Evolutionary conservation across 352 stramenopile genomes (phyloP), one percentile per base, ranked within the genome.

Genomic region (Phytopythium mirpurense): DNA sequence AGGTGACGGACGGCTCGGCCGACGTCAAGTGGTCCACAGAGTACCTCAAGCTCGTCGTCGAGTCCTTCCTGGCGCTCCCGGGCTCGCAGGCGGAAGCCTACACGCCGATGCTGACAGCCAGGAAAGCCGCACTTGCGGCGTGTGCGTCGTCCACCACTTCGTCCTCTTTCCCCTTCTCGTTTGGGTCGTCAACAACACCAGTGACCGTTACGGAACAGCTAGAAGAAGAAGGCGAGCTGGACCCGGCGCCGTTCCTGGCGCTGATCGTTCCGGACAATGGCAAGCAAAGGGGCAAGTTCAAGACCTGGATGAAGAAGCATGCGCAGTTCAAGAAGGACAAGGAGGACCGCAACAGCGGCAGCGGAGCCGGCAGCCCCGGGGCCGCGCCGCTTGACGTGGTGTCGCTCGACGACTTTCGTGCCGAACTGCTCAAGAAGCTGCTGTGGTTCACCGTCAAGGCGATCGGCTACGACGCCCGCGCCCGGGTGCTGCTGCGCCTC

Each of bases 381-480:
- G 26, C 56, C 10, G 31, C 56, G 14, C 48, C 44, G 7, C 38
- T 60, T 1, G 56, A 56, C 15, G 53, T 64, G 0, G n/a, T 73
- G 0, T 58, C 52, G 19, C 59, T 60, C 52, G 67, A 67, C 1
- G 56, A 38, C 5, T 90, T 92, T n/a, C 71, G 81, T 12, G 60
- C 78, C 7, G 66, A 83, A 32, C 56, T 91, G 29, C 29, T 90
- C 19, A 84, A 88, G 52, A 58, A 79, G 26, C 43, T 90, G 27
- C 62, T 96, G 27, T 90, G 83, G 86, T 88, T 90, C 51, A 88
- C 72, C 2, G 72, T 92, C 15, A 85, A 90, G 35, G 67, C 70
- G 18, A 72, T 87, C 18, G 83, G 83, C 4, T 94, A 94, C 53
- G 83, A 94, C 59, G 79, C 83, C 1, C 63, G 83, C 35, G 68